phyloP scores from a whole-genome alignment of 306 rosid species.

The Cucurbita pepo region DNA sequence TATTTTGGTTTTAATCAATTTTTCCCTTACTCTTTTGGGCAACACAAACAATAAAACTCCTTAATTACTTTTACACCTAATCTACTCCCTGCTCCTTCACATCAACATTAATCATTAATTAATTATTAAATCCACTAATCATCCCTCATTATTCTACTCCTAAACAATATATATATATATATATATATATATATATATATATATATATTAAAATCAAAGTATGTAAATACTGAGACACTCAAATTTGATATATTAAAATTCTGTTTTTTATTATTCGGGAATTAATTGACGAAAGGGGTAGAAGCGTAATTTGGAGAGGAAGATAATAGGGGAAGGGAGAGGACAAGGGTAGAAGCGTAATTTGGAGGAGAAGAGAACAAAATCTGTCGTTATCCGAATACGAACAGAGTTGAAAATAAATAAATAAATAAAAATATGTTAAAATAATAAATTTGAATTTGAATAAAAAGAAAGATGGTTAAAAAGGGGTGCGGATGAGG shows the following conservation, averaged over 20 bases:
- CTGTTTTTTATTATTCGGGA: not conserved
- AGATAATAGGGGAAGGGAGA: not conserved
- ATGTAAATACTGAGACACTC: too few species aligned
- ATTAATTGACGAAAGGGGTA: not conserved
- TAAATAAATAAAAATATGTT: not conserved
- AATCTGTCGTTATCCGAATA: not conserved
- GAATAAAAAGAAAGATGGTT: not conserved
- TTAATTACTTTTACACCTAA: not conserved
- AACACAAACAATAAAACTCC: not conserved
- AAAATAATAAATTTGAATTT: not conserved
- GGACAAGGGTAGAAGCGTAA: not conserved
- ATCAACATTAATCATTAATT: not conserved
- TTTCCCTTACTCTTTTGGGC: too few species aligned
- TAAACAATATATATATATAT: too few species aligned
- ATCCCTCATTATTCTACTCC: too few species aligned
- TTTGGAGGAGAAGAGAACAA: not conserved
- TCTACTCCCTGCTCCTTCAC: not conserved
- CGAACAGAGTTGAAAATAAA: not conserved
- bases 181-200: too few species aligned
- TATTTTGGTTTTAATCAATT: not conserved
- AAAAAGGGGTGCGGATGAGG: not conserved
- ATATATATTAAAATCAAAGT: too few species aligned
- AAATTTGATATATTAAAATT: not conserved
- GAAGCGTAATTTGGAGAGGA: not conserved
- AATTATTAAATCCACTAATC: not conserved